Base-by-base conservation (phyloP, 2,329 filamentous ascomycete genomes). In the Xylariaceae sp. region DNA sequence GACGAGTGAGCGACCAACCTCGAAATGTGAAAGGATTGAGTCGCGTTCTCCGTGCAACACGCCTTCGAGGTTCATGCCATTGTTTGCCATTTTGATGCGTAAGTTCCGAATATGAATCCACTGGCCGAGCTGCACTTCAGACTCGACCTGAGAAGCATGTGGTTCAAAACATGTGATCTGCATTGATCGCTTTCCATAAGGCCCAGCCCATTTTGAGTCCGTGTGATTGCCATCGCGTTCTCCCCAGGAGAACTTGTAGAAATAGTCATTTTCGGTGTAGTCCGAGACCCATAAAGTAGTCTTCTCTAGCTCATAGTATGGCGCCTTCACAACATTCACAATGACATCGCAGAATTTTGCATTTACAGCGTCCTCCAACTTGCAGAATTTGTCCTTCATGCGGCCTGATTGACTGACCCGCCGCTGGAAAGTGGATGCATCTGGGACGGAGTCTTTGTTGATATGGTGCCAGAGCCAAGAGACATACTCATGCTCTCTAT, bases 201-300 rank as follows among this genome's bases (percentile, higher is more conserved):
- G 92, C 0, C 92, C 91, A 1, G 77, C 76, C 89, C 89, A 96
- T n/a, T 74, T 71, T 2, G 58, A 61, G 15, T 57, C 60, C 17
- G 71, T 70, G 30, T 71, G 66, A 23, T 67, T 72, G 3, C 81
- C 82, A 51, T 84, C 80, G 47, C 73, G 74, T 4, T 71, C 69
- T 2, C 62, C 69, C 60, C 67, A 73, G 9, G 68, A 67, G 53
- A 75, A 84, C 41, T 85, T 73, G 64, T 80, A 87, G 59, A 97
- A 85, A 0, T 68, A 61, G 0, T 77, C 68, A 67, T 97, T 90
- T 54, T 83, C 75, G 0, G 91, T 95, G 72, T 92, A 96, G 73
- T 97, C 92, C 0, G 89, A 88, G 15, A 96, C 76, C 77, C 92
- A 92, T 0, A 96, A 64, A 4, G 84, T 83, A 10, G 82, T 73